phyloP scores from a whole-genome alignment of 257 asterid species.

The Solanum habrochaites region DNA sequence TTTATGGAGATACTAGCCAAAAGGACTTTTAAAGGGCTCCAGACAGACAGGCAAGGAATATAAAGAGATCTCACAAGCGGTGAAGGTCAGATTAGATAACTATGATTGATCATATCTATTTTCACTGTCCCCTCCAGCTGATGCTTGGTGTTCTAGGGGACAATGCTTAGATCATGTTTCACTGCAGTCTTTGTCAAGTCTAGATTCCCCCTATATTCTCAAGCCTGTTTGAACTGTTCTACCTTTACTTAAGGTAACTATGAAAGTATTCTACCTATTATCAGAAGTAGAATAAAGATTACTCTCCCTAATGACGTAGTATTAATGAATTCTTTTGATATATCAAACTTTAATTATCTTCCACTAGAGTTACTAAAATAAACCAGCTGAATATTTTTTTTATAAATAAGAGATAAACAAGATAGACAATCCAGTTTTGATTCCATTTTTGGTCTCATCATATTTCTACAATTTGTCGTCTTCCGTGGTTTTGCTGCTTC shows the following conservation, averaged over 20 bases:
- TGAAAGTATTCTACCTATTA: neutral
- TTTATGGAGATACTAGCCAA: neutral
- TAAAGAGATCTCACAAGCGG: slow-evolving; percentile 27
- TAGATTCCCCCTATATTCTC: slow-evolving; percentile 40
- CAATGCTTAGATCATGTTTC: slow-evolving; percentile 37
- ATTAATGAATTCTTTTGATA: neutral
- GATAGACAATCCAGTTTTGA: slow-evolving; percentile 12
- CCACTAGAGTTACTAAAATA: neutral
- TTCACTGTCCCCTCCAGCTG: slow-evolving; percentile 25
- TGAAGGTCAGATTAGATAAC: slow-evolving; percentile 29
- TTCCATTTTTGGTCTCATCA: slow-evolving; percentile 23
- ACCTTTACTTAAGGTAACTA: neutral
- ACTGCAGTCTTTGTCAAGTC: slow-evolving; percentile 32
- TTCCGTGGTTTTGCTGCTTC: slow-evolving; percentile 12
- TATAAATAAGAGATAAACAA: neutral
- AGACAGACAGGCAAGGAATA: slow-evolving; percentile 19
- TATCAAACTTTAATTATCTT: neutral
- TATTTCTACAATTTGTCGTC: slow-evolving; percentile 17
- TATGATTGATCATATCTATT: slow-evolving; percentile 18
- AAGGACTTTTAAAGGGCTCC: slow-evolving; percentile 22
- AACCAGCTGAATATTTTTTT: neutral
- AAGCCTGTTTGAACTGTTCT: neutral
- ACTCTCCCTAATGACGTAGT: neutral
- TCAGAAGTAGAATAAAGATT: neutral
- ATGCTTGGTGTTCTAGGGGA: neutral